A percentile compares a stretch with the other conserved stretches of the same genome.
Conservation (phyloP, 805 yeast species). For the Yarrowia sp. region DNA sequence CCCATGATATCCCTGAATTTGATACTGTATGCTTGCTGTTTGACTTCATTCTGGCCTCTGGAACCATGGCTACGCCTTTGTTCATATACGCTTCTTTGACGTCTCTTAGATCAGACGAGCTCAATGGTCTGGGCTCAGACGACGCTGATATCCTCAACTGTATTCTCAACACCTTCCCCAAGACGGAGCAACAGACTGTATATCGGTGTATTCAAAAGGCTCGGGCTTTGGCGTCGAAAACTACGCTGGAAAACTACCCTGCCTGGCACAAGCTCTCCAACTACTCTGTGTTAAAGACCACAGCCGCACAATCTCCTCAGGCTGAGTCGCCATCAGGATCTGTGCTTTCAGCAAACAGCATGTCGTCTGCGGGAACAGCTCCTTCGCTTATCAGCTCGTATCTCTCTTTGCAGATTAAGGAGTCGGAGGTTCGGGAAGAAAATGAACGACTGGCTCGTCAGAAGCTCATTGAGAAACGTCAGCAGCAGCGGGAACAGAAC, state of each 20-base stretch:
- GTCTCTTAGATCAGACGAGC: slow-evolving; percentile 47
- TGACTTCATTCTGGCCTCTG: slow-evolving; percentile 62
- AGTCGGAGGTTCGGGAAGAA: slow-evolving; percentile 11
- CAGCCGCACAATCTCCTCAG: slow-evolving; percentile 11
- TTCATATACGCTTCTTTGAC: slow-evolving; percentile 60
- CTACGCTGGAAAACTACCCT: slow-evolving; percentile 14
- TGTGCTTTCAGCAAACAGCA: slow-evolving; percentile 1
- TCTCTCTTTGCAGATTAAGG: slow-evolving; percentile 18
- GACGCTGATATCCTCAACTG: slow-evolving; percentile 46
- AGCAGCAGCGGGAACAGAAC: slow-evolving; percentile 14
- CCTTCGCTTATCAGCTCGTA: slow-evolving; percentile 13
- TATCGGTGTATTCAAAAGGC: slow-evolving; percentile 10
- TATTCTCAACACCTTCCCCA: slow-evolving; percentile 3
- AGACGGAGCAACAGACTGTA: not conserved
- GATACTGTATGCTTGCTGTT: slow-evolving; percentile 58
- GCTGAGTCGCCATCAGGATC: slow-evolving; percentile 17
- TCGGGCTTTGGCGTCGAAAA: not conserved
- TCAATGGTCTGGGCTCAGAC: slow-evolving; percentile 42
- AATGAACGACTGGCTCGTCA: slow-evolving; percentile 9
- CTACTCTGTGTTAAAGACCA: slow-evolving; percentile 13
- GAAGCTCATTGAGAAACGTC: slow-evolving; percentile 5
- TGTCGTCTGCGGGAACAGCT: not conserved
- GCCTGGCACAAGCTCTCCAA: slow-evolving; percentile 17
- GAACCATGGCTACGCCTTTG: slow-evolving; percentile 53
- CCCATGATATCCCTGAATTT: slow-evolving; percentile 62